Percentiles rank a stretch among this genome's conserved stretches.
phyloP scores from a whole-genome alignment of 2,329 filamentous ascomycete species.

The Penicillium sp. region DNA sequence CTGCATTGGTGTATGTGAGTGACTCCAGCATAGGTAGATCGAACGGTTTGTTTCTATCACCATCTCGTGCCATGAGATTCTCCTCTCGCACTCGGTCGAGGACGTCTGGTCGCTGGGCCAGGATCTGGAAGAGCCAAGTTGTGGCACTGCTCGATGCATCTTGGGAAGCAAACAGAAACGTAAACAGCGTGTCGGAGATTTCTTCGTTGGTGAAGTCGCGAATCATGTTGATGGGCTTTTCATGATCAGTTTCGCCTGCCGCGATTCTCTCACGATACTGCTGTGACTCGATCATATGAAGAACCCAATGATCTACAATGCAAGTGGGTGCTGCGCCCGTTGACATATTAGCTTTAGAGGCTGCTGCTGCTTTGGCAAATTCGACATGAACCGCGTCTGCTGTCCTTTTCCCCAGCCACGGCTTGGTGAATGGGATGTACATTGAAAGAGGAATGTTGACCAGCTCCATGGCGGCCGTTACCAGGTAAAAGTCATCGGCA shows the following conservation, averaged over 20 bases:
- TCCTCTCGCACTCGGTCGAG: conserved; percentile 45
- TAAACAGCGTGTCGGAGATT: conserved; percentile 49
- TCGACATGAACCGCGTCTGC: conserved; percentile 76
- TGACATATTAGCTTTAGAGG: conserved; percentile 77
- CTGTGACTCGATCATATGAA: conserved; percentile 73
- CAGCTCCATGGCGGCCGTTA: conserved; percentile 81
- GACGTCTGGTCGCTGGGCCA: conserved; percentile 49
- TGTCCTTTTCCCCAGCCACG: conserved; percentile 84
- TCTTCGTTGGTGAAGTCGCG: conserved; percentile 49
- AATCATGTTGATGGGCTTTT: conserved; percentile 46
- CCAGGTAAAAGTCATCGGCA: conserved; percentile 84
- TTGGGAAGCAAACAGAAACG: conserved; percentile 51
- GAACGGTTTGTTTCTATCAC: conserved; percentile 40
- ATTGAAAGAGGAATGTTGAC: conserved; percentile 77
- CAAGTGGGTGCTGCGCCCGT: conserved; percentile 71
- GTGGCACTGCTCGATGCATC: conserved; percentile 51
- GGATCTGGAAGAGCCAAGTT: conserved; percentile 50
- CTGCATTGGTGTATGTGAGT: conserved; percentile 49
- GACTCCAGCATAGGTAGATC: conserved; percentile 47
- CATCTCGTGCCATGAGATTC: conserved; percentile 43
- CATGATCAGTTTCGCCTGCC: conserved; percentile 53
- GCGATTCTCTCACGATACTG: conserved; percentile 66
- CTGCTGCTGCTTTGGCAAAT: conserved; percentile 77
- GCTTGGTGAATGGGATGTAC: conserved; percentile 81
- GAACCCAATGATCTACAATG: conserved; percentile 84